Base-by-base conservation (phyloP, 805 yeast genomes). In the Saccharomycopsis fermentans region DNA sequence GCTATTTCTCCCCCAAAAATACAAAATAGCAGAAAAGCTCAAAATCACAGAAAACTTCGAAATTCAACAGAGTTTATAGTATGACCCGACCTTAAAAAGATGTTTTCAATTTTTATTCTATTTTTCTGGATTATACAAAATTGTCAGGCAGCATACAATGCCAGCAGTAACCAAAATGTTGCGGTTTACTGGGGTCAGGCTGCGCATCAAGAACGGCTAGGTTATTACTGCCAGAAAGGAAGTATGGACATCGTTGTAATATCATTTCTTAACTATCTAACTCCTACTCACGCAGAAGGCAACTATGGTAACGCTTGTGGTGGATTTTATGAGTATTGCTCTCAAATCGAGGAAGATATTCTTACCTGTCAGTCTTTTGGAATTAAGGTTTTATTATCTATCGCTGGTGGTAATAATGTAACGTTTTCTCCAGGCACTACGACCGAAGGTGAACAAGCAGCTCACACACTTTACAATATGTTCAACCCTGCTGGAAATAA, bases 151-250 rank as follows among this genome's bases (percentile, higher is more conserved):
- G 70, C 62, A 65, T 73, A 70, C 56, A 66, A 70, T 59, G 66
- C 71, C 11, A 52, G 65, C 17, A 63, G 77, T 52, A 70, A 73
- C 19, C 64, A 73, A 34, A 81, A 82, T 58, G 76, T 83, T 35
- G 88, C 81, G 16, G 71, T 81, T 9, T 84, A 84, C 70, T 84
- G 89, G 89, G 89, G 90, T 58, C 89, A 84, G 67, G 75, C 76
- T 63, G 76, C 84, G n/a, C 67, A 39, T 68, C 81, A 79, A 65
- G 66, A 73, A 57, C 63, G 71, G 14, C 70, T 79, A 12, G 72
- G 75, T 3, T 66, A 70, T 57, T 83, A 83, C 72, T 84, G 90
- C 71, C 70, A 71, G 52, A 70, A 74, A 53, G 76, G 77, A 55
- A 71, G 77, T 37, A 83, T 82, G 21, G 88, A 83, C 57, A 65